Base-by-base conservation (phyloP, 1,284 basidiomycete genomes). In the Tilletiopsis washingtonensis region DNA sequence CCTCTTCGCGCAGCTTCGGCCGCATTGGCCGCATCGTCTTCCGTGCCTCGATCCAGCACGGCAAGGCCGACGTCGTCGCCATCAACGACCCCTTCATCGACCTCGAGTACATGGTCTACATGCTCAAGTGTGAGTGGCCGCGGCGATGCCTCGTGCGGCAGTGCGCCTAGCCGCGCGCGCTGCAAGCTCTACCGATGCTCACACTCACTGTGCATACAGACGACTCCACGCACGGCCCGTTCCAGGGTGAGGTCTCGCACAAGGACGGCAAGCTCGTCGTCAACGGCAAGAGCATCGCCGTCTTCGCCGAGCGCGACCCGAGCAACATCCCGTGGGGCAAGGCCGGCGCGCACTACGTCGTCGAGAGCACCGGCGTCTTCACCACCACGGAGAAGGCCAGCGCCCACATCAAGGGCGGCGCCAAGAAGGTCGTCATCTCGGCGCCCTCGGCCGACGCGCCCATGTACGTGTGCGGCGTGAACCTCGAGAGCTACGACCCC, bases 351-450 rank as follows among this genome's bases (percentile, higher is more conserved):
- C 81, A 88, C 41, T 98, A 98, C 81, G 80, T 98, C 59, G 84
- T 99, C 75, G 93, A 99, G 79, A 90, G 94, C 47, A 98, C 93
- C 69, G 93, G 94, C 85, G 93, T 98, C 76, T 98, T 98, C 83
- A 98, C 93, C 76, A 96, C 93, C 74, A 83, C 61, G 43, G 79
- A 80, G 56, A 91, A 88, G 81, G 93, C 94, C 55, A 81, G 81
- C 49, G 84, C 83, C 66, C 93, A 99, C 81, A 81, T 99, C 78
- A 91, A 94, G 79, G 93, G 94, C 74, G 94, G 94, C 76, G 93
- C 94, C 76, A 97, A 98, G 85, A 98, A 97, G 82, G 93, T 99
- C 75, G 81, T 99, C 80, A 98, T 99, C 82, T 96, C 93, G 64
- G 94, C 93, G 51, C 93, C 93, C 68, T 98, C 94, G 24, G 84